phyloP scores from a whole-genome alignment of 257 asterid species.

The Ajuga chamaepitys region DNA sequence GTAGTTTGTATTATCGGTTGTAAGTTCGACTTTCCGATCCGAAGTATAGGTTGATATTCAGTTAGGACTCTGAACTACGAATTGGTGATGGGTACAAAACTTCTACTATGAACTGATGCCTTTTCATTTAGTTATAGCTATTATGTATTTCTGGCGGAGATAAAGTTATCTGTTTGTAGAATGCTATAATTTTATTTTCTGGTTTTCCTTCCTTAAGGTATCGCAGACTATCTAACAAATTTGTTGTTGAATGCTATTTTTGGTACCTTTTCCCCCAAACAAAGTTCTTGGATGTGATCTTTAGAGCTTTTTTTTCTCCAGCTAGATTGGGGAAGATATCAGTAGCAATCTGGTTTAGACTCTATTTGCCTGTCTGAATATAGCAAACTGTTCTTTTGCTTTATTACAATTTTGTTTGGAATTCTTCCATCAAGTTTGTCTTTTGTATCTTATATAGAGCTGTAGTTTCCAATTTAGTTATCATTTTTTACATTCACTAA shows the following conservation, averaged over 20 bases:
- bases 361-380: background rate
- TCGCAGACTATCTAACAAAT: background rate
- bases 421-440: background rate
- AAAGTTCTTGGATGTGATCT: background rate
- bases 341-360: background rate
- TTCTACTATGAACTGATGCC: background rate
- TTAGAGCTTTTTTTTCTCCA: background rate
- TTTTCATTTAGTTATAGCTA: background rate
- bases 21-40: background rate
- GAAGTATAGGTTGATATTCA: background rate
- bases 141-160: background rate
- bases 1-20: background rate
- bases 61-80: background rate
- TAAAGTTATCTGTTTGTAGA: background rate
- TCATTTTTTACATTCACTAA: constrained; percentile 15
- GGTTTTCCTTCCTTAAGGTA: background rate
- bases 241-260: background rate
- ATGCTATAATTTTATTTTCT: background rate
- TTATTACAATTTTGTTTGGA: background rate
- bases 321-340: background rate
- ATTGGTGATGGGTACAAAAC: background rate
- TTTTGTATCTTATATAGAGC: background rate
- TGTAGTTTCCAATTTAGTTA: background rate
- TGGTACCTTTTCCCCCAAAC: too few relatives aligned
- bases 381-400: background rate